Evolutionary conservation across 2,329 filamentous ascomycete species (phyloP), one percentile per base, ranked within the genome.

Genomic region (Cladophialophora carrionii): DNA sequence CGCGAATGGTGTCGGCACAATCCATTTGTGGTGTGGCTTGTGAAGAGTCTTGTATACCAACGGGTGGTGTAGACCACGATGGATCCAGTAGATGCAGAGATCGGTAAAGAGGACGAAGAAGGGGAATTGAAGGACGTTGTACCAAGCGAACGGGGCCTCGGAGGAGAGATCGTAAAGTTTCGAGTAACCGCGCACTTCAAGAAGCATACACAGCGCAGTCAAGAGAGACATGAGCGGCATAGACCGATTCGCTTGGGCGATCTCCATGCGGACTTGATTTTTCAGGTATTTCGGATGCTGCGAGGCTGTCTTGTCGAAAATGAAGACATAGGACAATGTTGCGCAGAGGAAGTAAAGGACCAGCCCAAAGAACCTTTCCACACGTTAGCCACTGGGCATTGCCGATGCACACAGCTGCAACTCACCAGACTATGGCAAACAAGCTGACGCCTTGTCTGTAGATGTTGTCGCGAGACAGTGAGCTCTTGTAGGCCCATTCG

Each of bases 21-120:
- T 97, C 94, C 94, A 98, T 83, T 96, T 97, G 87, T 98, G 94
- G 80, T 98, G 94, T 71, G 92, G 89, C 86, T 98, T 98, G 86
- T 98, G 94, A 57, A 97, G 84, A 71, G 83, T 83, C 82, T 93
- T 96, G 86, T 98, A 98, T 72, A 95, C 76, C 54, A 79, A 75
- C 17, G 90, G 90, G 78, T 92, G 88, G 79, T 96, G 92, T 67
- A 96, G 84, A 63, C 86, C 89, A 63, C 92, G 89, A 81, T 96
- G 92, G 73, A 96, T 94, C 85, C 90, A 91, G 84, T 96, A 96
- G 81, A 96, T 93, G 80, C 84, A 88, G 77, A 89, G 89, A 79
- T 96, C 92, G 80, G 92, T 96, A 77, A 96, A 96, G 75, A 88
- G 76, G 75, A 96, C 83, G 83, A 96, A 96, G 73, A 95, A 77